Base-by-base conservation (phyloP, 768 basidiomycete genomes). In the Pisolithus microcarpus region DNA sequence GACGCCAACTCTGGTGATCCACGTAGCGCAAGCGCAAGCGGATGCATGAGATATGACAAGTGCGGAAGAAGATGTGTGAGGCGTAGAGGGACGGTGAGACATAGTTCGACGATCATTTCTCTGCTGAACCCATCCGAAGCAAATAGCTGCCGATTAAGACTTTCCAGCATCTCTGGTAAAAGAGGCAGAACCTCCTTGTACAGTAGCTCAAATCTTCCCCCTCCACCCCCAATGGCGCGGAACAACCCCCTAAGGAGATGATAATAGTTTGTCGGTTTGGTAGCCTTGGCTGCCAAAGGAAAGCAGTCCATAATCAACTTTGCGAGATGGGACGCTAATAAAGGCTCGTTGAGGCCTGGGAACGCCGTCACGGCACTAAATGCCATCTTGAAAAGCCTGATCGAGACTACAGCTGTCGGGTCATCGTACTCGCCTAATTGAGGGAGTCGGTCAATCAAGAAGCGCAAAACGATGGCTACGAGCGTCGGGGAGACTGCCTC, bases 111-210 rank as follows among this genome's bases (percentile, higher is more conserved):
- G 59, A 98, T 89, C 73, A 97, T 85, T 66, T 99, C 96, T 48
- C 87, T 78, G 48, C 80, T 80, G 56, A 73, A 75, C n/a, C 88
- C 84, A 38, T 90, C 86, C 5, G 92, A 89, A 9, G 90, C 79
- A 46, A 87, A 75, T 16, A 99, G 78, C 53, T 98, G 92, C 46
- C 87, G 81, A 59, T 95, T 94, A 42, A 99, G 75, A 54, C 85
- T 91, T 62, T 99, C 95, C 44, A 99, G 78, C 87, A 99, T 93
- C 63, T 97, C 94, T 16, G 96, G 94, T 5, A 99, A 78, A 44
- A 98, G 81, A 2, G 96, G 95, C 9, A 98, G 74, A 10, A 99
- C 95, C 60, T 95, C 95, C 61, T 93, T 91, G 73, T 98, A 98
- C 43, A 99, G 70, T 31, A 89, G 75, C 62, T 98, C 96, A 66